phyloP scores from a whole-genome alignment of 805 yeast species.

The Cyberlindnera euphorbiae region DNA sequence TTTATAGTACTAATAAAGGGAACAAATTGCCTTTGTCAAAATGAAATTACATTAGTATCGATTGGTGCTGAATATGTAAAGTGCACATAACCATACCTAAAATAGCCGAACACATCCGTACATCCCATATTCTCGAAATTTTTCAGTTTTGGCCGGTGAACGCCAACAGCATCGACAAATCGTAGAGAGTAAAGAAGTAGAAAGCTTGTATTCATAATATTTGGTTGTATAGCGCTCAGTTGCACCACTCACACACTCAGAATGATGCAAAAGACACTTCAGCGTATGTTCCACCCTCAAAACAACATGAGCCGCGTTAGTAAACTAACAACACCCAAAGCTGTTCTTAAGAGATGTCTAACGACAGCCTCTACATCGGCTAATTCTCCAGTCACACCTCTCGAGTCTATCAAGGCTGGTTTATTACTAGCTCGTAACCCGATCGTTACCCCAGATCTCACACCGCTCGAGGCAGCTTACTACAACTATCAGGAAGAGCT shows the following conservation, averaged over 20 bases:
- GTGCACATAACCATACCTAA: conserved; percentile 7
- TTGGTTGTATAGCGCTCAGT: no score
- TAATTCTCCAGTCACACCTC: conserved; percentile 12
- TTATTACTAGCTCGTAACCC: conserved; percentile 78
- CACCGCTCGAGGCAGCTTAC: conserved; percentile 68
- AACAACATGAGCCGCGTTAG: not conserved
- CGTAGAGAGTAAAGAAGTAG: not conserved
- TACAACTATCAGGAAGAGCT: conserved; percentile 81
- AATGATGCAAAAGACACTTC: conserved; percentile 10
- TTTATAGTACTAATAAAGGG: no score
- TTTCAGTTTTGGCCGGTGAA: conserved; percentile 6
- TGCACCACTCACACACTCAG: no score
- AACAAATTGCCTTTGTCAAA: no score
- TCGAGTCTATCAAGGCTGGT: conserved; percentile 36
- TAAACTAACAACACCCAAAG: conserved; percentile 1
- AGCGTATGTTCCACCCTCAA: conserved; percentile 8
- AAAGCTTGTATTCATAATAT: no score
- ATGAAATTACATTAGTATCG: not conserved
- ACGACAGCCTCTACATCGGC: conserved; percentile 18
- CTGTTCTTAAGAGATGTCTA: conserved; percentile 20
- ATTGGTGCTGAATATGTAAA: not conserved
- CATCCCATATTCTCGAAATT: conserved; percentile 4
- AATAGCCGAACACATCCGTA: conserved; percentile 5
- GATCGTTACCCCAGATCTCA: conserved; percentile 71
- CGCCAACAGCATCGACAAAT: conserved; percentile 4